These are phyloP conservation scores for Xylariaceae sp. DNA, from an alignment of 2,329 filamentous ascomycete genomes.

Conservation along the genomic window DNA sequence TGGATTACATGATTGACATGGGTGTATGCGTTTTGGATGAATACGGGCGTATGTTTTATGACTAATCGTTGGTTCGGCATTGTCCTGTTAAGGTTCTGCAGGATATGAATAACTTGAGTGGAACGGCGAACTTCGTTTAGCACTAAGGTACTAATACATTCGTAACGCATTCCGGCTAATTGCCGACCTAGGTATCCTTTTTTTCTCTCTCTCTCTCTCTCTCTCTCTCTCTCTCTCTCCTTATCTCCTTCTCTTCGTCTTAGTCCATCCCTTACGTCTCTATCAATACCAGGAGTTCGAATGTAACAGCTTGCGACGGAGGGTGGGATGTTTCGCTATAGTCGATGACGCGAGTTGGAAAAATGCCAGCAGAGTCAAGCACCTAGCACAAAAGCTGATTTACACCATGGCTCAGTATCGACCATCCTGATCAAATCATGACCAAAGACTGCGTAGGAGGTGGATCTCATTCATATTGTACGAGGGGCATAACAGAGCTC, in stretches of 20 bases:
- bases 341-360: too few relatives aligned
- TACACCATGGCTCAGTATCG: not conserved
- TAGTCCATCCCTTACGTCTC: not conserved
- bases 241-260: not conserved
- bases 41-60: not conserved
- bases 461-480: conserved; percentile 15
- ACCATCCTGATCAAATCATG: not conserved
- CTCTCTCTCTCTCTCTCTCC: too few relatives aligned
- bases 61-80: not conserved
- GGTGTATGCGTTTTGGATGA: not conserved
- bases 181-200: not conserved
- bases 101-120: not conserved
- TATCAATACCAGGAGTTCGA: not conserved
- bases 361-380: not conserved
- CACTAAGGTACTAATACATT: not conserved
- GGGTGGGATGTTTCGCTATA: not conserved
- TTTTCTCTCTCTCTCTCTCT: too few relatives aligned
- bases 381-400: not conserved
- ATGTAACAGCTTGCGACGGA: not conserved
- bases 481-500: conserved; percentile 2
- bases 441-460: not conserved
- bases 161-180: not conserved
- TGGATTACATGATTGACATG: not conserved
- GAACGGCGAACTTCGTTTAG: not conserved
- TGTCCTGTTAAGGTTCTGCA: not conserved